Evolutionary conservation across 1,284 basidiomycete species (phyloP).

Genomic region (Coniferiporia sulphurascens): DNA sequence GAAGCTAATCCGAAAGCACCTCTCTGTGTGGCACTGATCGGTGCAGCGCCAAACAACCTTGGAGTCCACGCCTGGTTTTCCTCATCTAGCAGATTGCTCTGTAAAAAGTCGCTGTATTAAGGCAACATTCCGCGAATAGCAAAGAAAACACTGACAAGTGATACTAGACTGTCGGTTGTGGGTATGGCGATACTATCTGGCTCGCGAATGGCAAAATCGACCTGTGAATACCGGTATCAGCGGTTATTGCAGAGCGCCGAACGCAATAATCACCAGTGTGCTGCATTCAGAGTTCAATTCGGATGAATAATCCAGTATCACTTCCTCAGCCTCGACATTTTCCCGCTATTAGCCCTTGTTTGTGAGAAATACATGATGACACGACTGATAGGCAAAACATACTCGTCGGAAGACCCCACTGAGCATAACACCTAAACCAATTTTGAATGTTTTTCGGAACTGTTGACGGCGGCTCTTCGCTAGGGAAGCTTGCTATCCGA

Average conservation of each 20-base stretch:
- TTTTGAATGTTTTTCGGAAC: slow-evolving; percentile 93
- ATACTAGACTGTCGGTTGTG: not conserved
- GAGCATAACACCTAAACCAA: slow-evolving; percentile 80
- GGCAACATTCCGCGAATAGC: not conserved
- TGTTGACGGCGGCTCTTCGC: slow-evolving; percentile 78
- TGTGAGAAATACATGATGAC: slow-evolving; percentile 7
- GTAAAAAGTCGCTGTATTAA: too few relatives aligned
- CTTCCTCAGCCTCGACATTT: slow-evolving; percentile 17
- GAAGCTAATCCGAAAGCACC: not conserved
- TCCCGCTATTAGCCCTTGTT: slow-evolving; percentile 20
- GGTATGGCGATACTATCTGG: not conserved
- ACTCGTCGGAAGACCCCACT: slow-evolving; percentile 25
- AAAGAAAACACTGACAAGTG: not conserved
- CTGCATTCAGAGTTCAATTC: slow-evolving; percentile 29
- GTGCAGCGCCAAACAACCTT: not conserved
- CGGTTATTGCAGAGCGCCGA: not conserved
- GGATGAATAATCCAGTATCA: slow-evolving; percentile 22
- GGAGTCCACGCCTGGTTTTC: slow-evolving; percentile 8
- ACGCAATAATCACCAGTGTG: slow-evolving; percentile 26
- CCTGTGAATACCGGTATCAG: slow-evolving; percentile 18
- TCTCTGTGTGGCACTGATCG: not conserved
- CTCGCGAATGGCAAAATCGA: slow-evolving; percentile 23
- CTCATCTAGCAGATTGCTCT: slow-evolving; percentile 1
- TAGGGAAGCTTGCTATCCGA: slow-evolving; percentile 29
- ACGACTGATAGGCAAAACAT: not conserved